A percentile compares a stretch with the other conserved stretches of the same genome.
phyloP scores from a whole-genome alignment of 805 yeast species.

The Candida sanyiensis region DNA sequence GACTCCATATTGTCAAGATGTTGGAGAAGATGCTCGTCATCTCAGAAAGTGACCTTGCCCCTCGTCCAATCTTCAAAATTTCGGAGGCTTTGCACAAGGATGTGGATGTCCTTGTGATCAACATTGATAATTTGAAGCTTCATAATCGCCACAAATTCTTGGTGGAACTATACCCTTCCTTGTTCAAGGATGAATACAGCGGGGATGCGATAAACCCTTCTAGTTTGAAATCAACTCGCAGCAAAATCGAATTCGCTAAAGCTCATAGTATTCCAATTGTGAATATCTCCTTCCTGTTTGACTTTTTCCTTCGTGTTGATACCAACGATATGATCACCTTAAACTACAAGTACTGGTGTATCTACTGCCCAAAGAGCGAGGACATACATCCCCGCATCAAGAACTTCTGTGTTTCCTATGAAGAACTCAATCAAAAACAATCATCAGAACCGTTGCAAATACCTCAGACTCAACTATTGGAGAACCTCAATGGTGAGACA shows the following conservation, averaged over 20 bases:
- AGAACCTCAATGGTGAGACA: background rate
- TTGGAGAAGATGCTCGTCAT: slow-evolving; percentile 41
- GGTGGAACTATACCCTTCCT: slow-evolving; percentile 26
- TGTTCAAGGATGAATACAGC: slow-evolving; percentile 19
- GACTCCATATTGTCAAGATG: slow-evolving; percentile 63
- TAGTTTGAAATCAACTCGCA: slow-evolving; percentile 40
- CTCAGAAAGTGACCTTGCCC: slow-evolving; percentile 34
- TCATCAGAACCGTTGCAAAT: slow-evolving; percentile 3
- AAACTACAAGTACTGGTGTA: slow-evolving; percentile 47
- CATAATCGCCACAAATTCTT: slow-evolving; percentile 15
- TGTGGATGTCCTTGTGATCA: slow-evolving; percentile 66
- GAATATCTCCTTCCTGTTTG: slow-evolving; percentile 50
- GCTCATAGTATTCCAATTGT: slow-evolving; percentile 54
- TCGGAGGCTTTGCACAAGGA: slow-evolving; percentile 35
- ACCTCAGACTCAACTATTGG: background rate
- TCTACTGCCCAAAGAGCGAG: slow-evolving; percentile 40
- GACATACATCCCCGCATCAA: slow-evolving; percentile 24
- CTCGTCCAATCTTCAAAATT: slow-evolving; percentile 1
- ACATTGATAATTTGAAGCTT: slow-evolving; percentile 27
- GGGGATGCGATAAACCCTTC: slow-evolving; percentile 16
- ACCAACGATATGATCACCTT: slow-evolving; percentile 25
- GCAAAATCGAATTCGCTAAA: slow-evolving; percentile 54
- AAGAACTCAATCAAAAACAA: background rate
- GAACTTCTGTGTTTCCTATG: slow-evolving; percentile 8
- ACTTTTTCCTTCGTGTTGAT: slow-evolving; percentile 37